Evolutionary conservation across 164 flowering plant genomes (phyloP).

Genomic region (Vitis rupestris): DNA sequence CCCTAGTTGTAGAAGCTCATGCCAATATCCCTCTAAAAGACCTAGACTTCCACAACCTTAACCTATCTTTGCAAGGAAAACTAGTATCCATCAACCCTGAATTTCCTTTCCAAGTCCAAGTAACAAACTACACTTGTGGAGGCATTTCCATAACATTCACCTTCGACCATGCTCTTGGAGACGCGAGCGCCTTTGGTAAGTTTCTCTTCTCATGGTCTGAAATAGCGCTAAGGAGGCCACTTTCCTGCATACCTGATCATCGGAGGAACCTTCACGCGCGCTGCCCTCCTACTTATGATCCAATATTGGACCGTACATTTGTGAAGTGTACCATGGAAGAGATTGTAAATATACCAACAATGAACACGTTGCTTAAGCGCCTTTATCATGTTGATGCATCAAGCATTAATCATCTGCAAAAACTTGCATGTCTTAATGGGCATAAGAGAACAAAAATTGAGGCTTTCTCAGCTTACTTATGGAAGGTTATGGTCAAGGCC

Average conservation of each 20-base stretch:
- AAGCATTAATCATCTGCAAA: conserved; percentile 33
- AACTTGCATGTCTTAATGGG: conserved; percentile 22
- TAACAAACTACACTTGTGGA: conserved; percentile 40
- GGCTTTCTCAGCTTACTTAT: conserved; percentile 58
- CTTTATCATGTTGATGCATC: conserved; percentile 41
- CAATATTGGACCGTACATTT: conserved; percentile 35
- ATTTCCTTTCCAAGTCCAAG: conserved; percentile 42
- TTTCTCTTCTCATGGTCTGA: conserved; percentile 53
- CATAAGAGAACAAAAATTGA: conserved; percentile 47
- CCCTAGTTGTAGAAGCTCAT: conserved; percentile 33
- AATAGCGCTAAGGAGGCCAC: conserved; percentile 25
- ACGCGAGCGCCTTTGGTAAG: conserved; percentile 49
- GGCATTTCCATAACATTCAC: conserved; percentile 46
- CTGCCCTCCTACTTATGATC: conserved; percentile 36
- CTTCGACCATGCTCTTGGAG: conserved; percentile 59
- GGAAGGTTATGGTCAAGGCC: conserved; percentile 45
- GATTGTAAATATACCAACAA: conserved; percentile 33
- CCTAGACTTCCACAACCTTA: conserved; percentile 39
- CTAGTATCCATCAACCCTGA: conserved; percentile 25
- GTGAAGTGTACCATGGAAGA: conserved; percentile 42
- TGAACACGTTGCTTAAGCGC: conserved; percentile 31
- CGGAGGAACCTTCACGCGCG: conserved; percentile 37
- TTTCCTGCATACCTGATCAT: conserved; percentile 45
- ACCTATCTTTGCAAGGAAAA: conserved; percentile 33
- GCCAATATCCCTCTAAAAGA: conserved; percentile 28